Evolutionary conservation across 1,139 yeast genomes (phyloP).

Genomic region (Kurtzmaniella quercitrusa): DNA sequence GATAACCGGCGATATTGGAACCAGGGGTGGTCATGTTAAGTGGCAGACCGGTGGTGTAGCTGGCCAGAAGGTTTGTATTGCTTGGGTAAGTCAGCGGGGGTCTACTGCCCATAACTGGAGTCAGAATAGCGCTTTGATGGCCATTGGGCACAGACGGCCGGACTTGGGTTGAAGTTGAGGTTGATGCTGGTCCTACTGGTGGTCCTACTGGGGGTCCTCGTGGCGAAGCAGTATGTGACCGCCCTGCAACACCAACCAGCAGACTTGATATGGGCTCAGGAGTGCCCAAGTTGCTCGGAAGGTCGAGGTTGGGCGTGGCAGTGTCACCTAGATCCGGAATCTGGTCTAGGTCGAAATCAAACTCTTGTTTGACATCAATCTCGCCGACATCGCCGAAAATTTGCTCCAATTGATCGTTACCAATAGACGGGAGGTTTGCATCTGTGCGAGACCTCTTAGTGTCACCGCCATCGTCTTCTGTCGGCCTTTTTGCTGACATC

Average conservation of each 20-base stretch:
- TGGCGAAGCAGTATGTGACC: not conserved
- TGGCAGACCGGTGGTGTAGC: not conserved
- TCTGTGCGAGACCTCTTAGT: not conserved
- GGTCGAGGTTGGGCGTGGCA: slow-evolving; percentile 1
- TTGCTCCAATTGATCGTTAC: slow-evolving; percentile 15
- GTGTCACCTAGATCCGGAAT: slow-evolving; percentile 11
- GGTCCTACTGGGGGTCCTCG: not conserved
- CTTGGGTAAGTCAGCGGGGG: not conserved
- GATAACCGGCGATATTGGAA: not conserved
- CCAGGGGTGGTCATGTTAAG: not conserved
- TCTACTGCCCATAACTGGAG: not conserved
- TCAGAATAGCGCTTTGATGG: not conserved
- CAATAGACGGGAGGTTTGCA: not conserved
- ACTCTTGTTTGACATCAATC: slow-evolving; percentile 7
- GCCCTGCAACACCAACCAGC: not conserved
- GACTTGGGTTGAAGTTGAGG: too few species aligned
- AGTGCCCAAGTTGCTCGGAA: slow-evolving; percentile 2
- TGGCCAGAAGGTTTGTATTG: not conserved
- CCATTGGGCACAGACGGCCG: too few species aligned
- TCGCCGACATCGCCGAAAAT: slow-evolving; percentile 19
- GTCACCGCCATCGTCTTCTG: slow-evolving; percentile 3
- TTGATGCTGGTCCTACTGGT: not conserved
- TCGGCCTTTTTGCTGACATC: slow-evolving; percentile 6
- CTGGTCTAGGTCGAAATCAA: slow-evolving; percentile 18
- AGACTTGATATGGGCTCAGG: slow-evolving; percentile 3